A percentile compares a stretch with the other conserved stretches of the same genome.
Evolutionary conservation across 2,329 filamentous ascomycete species (phyloP).

Genomic region (Aspergillus sp.): DNA sequence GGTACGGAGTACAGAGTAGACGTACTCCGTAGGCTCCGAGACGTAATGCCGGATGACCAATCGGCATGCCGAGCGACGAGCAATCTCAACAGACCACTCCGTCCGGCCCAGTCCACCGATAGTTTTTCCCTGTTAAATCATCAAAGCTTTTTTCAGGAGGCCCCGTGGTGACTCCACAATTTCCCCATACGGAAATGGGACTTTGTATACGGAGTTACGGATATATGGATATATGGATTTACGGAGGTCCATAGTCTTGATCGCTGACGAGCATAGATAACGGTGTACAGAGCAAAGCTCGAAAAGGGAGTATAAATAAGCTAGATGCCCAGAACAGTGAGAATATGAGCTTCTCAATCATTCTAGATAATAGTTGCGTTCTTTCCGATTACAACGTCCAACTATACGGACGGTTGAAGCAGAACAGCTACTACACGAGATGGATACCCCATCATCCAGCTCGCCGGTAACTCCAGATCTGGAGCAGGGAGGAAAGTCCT

Average conservation of each 20-base stretch:
- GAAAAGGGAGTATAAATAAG: not conserved
- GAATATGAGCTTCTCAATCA: not conserved
- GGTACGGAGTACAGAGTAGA: no score
- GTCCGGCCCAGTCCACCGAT: not conserved
- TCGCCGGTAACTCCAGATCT: slow-evolving; percentile 17
- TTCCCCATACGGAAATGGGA: not conserved
- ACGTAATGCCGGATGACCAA: no score
- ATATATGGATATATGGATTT: slow-evolving; percentile 14
- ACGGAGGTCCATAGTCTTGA: slow-evolving; percentile 1
- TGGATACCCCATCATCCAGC: slow-evolving; percentile 23
- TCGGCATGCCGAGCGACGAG: no score
- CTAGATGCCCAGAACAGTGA: not conserved
- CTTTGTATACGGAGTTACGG: not conserved
- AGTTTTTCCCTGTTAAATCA: not conserved
- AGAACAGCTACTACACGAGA: not conserved
- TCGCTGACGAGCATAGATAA: not conserved
- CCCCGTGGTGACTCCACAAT: not conserved
- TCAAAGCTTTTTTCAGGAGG: not conserved
- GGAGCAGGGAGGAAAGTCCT: slow-evolving; percentile 10
- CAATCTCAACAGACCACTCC: no score
- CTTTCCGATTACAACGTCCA: no score
- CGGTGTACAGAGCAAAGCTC: not conserved
- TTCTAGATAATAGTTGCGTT: not conserved
- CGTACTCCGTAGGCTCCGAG: no score
- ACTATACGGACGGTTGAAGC: no score